Conservation (phyloP, 1,139 yeast species). For the Candida dubliniensis region DNA sequence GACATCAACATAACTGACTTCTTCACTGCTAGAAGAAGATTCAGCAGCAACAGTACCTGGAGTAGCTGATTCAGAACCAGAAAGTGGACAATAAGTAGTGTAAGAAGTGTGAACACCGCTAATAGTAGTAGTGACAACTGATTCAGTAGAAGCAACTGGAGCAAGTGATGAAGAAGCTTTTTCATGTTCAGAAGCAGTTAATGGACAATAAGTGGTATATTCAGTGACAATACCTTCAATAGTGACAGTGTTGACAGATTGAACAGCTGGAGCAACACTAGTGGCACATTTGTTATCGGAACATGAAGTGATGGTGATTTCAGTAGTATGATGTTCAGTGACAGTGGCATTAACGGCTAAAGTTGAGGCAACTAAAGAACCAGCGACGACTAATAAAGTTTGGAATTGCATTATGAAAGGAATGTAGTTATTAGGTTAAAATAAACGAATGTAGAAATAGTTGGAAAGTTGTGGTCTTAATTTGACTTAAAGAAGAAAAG, state of each 20-base stretch:
- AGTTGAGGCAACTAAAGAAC: slow-evolving; percentile 26
- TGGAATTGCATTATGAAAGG: slow-evolving; percentile 31
- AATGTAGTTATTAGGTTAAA: neutral
- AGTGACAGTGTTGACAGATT: slow-evolving; percentile 41
- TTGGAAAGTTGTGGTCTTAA: slow-evolving; percentile 8
- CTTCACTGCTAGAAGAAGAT: slow-evolving; percentile 19
- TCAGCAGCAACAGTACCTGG: slow-evolving; percentile 13
- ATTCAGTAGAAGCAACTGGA: slow-evolving; percentile 19
- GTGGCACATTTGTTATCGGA: slow-evolving; percentile 35
- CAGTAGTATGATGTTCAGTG: slow-evolving; percentile 35
- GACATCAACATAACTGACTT: slow-evolving; percentile 25
- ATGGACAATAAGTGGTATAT: slow-evolving; percentile 53
- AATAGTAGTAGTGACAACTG: slow-evolving; percentile 24
- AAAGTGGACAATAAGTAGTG: slow-evolving; percentile 46
- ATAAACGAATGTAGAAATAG: slow-evolving; percentile 16
- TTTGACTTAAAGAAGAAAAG: neutral
- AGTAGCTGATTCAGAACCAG: slow-evolving; percentile 16
- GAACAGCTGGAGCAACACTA: slow-evolving; percentile 22
- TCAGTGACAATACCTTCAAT: slow-evolving; percentile 42
- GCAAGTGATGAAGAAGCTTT: slow-evolving; percentile 18
- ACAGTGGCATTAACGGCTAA: slow-evolving; percentile 24
- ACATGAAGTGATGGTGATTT: slow-evolving; percentile 46
- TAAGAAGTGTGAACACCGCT: slow-evolving; percentile 37
- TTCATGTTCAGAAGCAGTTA: slow-evolving; percentile 18
- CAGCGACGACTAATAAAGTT: slow-evolving; percentile 29